Evolutionary conservation across 352 stramenopile genomes (phyloP).

Genomic region (Phytophthora citrophthora): DNA sequence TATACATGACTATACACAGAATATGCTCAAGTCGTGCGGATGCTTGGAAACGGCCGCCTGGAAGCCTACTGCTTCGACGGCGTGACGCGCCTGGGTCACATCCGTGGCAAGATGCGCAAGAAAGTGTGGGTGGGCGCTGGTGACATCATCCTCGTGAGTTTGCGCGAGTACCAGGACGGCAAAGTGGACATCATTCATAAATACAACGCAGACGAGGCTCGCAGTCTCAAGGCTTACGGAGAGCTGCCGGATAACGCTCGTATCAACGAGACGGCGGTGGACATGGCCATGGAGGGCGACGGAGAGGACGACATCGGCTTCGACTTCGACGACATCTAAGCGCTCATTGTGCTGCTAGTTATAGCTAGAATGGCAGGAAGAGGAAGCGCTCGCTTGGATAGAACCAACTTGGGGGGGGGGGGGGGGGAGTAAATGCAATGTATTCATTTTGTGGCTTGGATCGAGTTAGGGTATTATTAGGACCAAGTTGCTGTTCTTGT

Average conservation of each 20-base stretch:
- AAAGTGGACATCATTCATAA: slow-evolving; percentile 99
- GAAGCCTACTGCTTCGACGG: slow-evolving; percentile 99
- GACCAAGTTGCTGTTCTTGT: slow-evolving; percentile 13
- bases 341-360: slow-evolving; percentile 16
- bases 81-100: slow-evolving; percentile 97
- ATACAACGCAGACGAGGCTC: slow-evolving; percentile 97
- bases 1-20: slow-evolving; percentile 64
- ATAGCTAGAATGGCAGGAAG: slow-evolving; percentile 21
- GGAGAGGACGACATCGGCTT: slow-evolving; percentile 90
- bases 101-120: slow-evolving; percentile 99
- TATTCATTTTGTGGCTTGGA: slow-evolving; percentile 42
- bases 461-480: slow-evolving; percentile 11
- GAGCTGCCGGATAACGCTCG: slow-evolving; percentile 97
- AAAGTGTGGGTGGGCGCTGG: slow-evolving; percentile 99
- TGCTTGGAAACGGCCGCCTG: slow-evolving; percentile 98
- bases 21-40: slow-evolving; percentile 98
- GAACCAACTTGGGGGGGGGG: slow-evolving; percentile 3
- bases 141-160: slow-evolving; percentile 99
- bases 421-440: slow-evolving; percentile 32
- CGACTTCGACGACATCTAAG: slow-evolving; percentile 92
- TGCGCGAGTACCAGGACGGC: slow-evolving; percentile 99
- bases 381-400: slow-evolving; percentile 21
- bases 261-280: slow-evolving; percentile 90
- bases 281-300: slow-evolving; percentile 87
- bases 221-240: slow-evolving; percentile 99